Base-by-base conservation (phyloP, 2,329 filamentous ascomycete genomes). In the Didymella lethalis region DNA sequence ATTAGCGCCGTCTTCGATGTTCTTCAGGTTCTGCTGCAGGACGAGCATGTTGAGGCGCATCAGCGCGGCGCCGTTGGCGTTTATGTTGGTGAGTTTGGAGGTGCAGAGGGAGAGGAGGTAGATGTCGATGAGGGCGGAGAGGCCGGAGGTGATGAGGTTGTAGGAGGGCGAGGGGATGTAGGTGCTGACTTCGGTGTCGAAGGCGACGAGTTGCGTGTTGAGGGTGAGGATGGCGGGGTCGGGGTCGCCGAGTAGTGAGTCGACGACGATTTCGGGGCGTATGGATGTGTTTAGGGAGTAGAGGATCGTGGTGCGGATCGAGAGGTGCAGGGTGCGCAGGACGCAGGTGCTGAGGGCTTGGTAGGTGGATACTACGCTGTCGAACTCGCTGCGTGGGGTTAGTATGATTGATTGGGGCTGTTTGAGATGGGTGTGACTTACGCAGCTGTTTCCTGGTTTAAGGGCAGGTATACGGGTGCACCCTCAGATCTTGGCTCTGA, bases 31-130 rank as follows among this genome's bases (percentile, higher is more conserved):
- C 75, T 99, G 95, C 78, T 98, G 94, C 50, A 99, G 82, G 40
- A 99, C 95, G 25, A 97, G 84, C 48, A 97, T 92, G 75, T 99
- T 97, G 70, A 98, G 86, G 75, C 93, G 90, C 86, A 99, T 93
- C 36, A 93, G 86, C n/a, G 88, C 87, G 59, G 89, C 91, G 41
- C 95, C 95, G 68, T 90, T 86, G 36, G 80, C 81, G 75, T 99
- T 97, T 88, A 99, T 94, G 7, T 90, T 88, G 48, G 88, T 87
- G 44, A 94, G 90, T 72, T 84, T 81, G 1, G 88, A 87, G 63
- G 90, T 90, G 59, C 67, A 70, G 60, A 87, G 82, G 4, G 69
- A 64, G 36, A 97, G 87, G 2, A 98, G 87, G 71, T 90, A 91
- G 8, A 84, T 83, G 74, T 96, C 93, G 66, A 95, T 90, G 20